Percentiles rank a stretch among this genome's conserved stretches.
These are phyloP conservation scores for Rosa multiflora DNA, from an alignment of 306 rosid species.

Conservation along the genomic window DNA sequence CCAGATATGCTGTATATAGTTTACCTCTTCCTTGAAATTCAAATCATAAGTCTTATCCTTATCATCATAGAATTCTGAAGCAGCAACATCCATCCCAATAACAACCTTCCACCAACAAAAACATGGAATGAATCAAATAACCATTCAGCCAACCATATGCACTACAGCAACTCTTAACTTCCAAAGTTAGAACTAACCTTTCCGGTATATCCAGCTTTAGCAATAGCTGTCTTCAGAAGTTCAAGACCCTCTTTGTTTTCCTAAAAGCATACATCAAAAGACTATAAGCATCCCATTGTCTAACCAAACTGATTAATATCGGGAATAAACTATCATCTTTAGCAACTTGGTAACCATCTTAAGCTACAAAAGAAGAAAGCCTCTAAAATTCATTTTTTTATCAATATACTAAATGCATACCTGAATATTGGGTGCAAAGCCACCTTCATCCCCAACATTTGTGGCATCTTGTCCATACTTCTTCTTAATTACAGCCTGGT, in stretches of 20 bases:
- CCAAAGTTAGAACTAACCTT: slow-evolving; percentile 40
- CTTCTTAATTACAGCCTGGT: slow-evolving; percentile 78
- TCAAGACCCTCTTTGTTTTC: slow-evolving; percentile 91
- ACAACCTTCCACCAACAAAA: slow-evolving; percentile 47
- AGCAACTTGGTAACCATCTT: neutral
- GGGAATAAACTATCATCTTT: neutral
- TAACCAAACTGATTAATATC: neutral
- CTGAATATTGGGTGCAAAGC: slow-evolving; percentile 87
- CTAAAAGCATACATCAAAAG: slow-evolving; percentile 30
- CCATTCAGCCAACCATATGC: neutral
- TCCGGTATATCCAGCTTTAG: slow-evolving; percentile 78
- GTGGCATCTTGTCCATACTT: slow-evolving; percentile 87
- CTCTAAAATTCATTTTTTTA: neutral
- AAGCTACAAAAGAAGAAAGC: neutral
- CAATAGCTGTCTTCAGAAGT: slow-evolving; percentile 68
- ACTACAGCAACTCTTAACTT: neutral
- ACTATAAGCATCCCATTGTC: neutral
- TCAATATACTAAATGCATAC: slow-evolving; percentile 11
- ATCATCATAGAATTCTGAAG: slow-evolving; percentile 64
- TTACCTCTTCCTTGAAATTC: slow-evolving; percentile 88
- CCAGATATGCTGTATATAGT: neutral
- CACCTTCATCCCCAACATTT: slow-evolving; percentile 88
- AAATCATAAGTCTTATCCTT: slow-evolving; percentile 65
- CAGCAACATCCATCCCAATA: slow-evolving; percentile 90
- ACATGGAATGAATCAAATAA: neutral